Percentiles rank a stretch among this genome's conserved stretches.
Evolutionary conservation across 306 rosid species (phyloP).

Genomic region (Vigna nakashimae): DNA sequence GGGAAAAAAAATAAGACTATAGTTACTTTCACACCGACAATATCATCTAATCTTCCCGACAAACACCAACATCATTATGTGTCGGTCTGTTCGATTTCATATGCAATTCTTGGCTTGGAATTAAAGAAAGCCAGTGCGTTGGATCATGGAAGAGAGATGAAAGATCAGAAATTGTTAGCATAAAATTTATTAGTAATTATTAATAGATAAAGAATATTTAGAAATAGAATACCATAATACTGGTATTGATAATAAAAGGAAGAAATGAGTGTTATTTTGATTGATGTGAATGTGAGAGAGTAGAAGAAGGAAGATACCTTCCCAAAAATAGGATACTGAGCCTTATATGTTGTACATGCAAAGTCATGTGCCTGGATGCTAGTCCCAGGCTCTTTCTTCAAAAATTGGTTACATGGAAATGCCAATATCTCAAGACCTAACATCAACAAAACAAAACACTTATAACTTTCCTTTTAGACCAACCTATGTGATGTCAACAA

Average conservation of each 20-base stretch:
- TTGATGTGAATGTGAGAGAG: no score
- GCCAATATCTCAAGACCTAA: slow-evolving; percentile 92
- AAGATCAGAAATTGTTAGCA: no score
- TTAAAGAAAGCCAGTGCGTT: no score
- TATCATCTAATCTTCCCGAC: neutral
- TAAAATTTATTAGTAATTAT: no score
- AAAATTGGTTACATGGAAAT: slow-evolving; percentile 96
- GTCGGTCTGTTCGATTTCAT: neutral
- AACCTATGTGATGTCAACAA: slow-evolving; percentile 3
- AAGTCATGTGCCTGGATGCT: slow-evolving; percentile 74
- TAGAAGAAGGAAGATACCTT: slow-evolving; percentile 64
- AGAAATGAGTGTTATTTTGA: no score
- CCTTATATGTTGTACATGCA: slow-evolving; percentile 84
- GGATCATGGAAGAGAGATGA: no score
- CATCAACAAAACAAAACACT: neutral
- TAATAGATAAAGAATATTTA: no score
- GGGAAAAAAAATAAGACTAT: no score
- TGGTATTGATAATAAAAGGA: no score
- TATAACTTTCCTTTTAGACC: neutral
- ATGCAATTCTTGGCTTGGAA: neutral
- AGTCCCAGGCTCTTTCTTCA: slow-evolving; percentile 86
- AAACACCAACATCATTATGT: neutral
- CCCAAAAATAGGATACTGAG: slow-evolving; percentile 85
- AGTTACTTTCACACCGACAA: neutral
- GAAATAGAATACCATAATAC: no score